phyloP scores from a whole-genome alignment of 345 rosid genomes.

The Aurinia saxatilis region DNA sequence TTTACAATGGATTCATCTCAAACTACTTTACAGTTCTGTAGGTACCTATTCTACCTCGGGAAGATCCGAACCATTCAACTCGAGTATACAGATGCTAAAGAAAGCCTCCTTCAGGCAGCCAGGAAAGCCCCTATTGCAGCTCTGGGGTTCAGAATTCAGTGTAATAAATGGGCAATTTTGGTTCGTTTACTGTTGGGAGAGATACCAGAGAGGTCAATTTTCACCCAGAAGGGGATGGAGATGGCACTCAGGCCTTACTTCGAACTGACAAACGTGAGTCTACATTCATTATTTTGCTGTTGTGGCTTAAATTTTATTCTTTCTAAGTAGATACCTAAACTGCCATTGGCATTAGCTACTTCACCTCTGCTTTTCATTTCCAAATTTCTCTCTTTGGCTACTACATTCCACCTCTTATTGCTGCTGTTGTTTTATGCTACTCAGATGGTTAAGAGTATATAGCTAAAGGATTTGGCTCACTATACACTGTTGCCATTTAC shows the following conservation, averaged over 20 bases:
- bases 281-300: background rate
- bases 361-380: background rate
- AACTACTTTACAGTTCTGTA: slow-evolving; percentile 57
- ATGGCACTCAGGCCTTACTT: slow-evolving; percentile 79
- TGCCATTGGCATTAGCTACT: background rate
- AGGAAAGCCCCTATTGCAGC: slow-evolving; percentile 84
- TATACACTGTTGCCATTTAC: background rate
- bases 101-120: slow-evolving; percentile 85
- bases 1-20: background rate
- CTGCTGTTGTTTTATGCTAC: background rate
- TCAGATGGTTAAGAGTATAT: background rate
- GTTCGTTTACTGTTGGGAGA: slow-evolving; percentile 77
- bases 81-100: slow-evolving; percentile 91
- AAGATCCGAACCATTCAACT: slow-evolving; percentile 86
- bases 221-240: slow-evolving; percentile 87
- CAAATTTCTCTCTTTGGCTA: background rate
- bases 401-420: background rate
- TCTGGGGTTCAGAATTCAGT: slow-evolving; percentile 66
- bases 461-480: background rate
- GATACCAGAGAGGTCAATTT: slow-evolving; percentile 77
- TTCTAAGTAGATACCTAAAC: background rate
- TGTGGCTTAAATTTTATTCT: background rate
- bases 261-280: slow-evolving; percentile 83
- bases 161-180: slow-evolving; percentile 81
- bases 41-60: slow-evolving; percentile 82